Percentiles rank a stretch among this genome's conserved stretches.
Evolutionary conservation across 768 basidiomycete genomes (phyloP).

Genomic region (Leccinellum rugosiceps): DNA sequence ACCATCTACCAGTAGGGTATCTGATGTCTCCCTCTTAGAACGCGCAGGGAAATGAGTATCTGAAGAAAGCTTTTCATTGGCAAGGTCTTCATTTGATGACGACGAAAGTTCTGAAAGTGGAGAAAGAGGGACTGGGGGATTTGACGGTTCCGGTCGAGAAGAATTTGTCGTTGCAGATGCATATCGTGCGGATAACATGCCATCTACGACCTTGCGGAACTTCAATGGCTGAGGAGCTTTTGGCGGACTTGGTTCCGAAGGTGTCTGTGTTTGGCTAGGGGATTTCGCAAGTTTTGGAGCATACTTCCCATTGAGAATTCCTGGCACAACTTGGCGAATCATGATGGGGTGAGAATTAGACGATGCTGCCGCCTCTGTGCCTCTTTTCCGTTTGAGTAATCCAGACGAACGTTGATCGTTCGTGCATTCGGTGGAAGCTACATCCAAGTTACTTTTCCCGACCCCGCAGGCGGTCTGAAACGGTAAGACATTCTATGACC

Average conservation of each 20-base stretch:
- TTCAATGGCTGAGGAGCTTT: conserved; percentile 30
- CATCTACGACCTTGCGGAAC: conserved; percentile 40
- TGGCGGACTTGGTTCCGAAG: conserved; percentile 14
- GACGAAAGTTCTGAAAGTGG: conserved; percentile 27
- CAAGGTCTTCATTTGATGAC: conserved; percentile 13
- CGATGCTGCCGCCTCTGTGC: conserved; percentile 12
- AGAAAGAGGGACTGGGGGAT: conserved; percentile 6
- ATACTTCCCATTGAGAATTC: conserved; percentile 30
- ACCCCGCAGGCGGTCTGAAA: conserved; percentile 4
- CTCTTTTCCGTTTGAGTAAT: conserved; percentile 34
- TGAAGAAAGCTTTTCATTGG: conserved; percentile 1
- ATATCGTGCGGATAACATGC: conserved; percentile 33
- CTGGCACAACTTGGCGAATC: conserved; percentile 37
- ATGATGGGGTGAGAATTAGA: conserved; percentile 28
- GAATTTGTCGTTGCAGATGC: conserved; percentile 16
- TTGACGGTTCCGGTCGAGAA: conserved; percentile 2
- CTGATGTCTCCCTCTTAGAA: not conserved
- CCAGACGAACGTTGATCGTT: conserved; percentile 10
- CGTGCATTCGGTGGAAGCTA: conserved; percentile 2
- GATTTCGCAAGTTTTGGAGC: conserved; percentile 21
- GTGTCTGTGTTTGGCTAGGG: conserved; percentile 9
- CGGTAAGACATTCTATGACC: conserved; percentile 7
- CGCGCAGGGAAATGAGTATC: not conserved
- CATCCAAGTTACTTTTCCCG: conserved; percentile 11
- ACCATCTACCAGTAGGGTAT: not conserved